These are phyloP conservation scores for Nothomitra cinnamomea DNA, from an alignment of 2,329 filamentous ascomycete species.

Conservation along the genomic window DNA sequence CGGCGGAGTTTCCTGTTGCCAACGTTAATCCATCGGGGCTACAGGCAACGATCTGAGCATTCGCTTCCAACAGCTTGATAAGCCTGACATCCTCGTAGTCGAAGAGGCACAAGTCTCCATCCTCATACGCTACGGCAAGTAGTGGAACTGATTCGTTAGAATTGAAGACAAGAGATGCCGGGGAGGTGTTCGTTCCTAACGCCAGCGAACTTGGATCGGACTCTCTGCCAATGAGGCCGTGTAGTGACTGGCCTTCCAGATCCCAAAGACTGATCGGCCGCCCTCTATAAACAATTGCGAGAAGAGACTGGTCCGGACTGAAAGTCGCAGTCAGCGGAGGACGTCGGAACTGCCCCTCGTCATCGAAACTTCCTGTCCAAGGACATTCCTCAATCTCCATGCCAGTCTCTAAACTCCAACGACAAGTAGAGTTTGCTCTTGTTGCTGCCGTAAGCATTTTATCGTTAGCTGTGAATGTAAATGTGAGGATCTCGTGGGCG, in stretches of 20 bases:
- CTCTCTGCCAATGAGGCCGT: conserved; percentile 21
- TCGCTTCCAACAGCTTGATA: conserved; percentile 12
- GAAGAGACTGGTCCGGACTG: conserved; percentile 18
- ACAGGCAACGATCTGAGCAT: conserved; percentile 18
- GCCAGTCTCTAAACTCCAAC: no score
- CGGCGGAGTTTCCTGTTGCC: conserved; percentile 13
- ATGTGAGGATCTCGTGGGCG: no score
- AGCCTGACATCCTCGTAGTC: conserved; percentile 18
- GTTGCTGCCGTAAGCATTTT: no score
- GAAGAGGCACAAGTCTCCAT: conserved; percentile 20
- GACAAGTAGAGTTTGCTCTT: no score
- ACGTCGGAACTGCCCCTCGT: no score
- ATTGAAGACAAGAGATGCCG: conserved; percentile 20
- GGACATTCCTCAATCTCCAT: no score
- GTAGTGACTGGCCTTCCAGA: conserved; percentile 16
- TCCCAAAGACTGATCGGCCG: conserved; percentile 22
- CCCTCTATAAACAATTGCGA: conserved; percentile 20
- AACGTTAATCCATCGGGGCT: conserved; percentile 17
- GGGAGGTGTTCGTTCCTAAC: conserved; percentile 18
- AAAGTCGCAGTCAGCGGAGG: conserved; percentile 13
- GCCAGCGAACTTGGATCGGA: conserved; percentile 15
- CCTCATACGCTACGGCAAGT: conserved; percentile 18
- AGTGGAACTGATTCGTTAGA: conserved; percentile 18
- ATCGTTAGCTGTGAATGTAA: no score
- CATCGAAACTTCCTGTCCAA: no score